Base-by-base conservation (phyloP, 306 rosid species). In the Rubus parviflorus region DNA sequence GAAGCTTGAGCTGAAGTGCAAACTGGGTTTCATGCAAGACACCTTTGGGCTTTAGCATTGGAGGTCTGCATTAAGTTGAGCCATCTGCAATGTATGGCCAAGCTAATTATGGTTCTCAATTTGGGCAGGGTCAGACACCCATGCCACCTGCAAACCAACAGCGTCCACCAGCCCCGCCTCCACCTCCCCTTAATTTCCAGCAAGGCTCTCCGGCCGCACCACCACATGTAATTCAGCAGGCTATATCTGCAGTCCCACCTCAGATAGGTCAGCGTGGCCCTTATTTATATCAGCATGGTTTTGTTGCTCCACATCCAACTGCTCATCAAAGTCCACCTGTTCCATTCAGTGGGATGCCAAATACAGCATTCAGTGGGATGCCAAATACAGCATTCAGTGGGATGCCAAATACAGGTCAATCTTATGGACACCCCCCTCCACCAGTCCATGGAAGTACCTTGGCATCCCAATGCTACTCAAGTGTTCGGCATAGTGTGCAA, bases 41-140 rank as follows among this genome's bases (percentile, higher is more conserved):
- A 38, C 20, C 51, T 30, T 30, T 73, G 75, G 16, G 35, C 35
- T 30, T 30, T 30, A 82, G 76, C 49, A 69, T 66, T 75, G 76
- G 16, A 72, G 51, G 80, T 52, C 58, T 49, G 70, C 14, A 61
- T 74, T 35, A 42, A 73, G 73, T 76, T 48, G 53, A 7, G 81
- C 58, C 72, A 35, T 71, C 74, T 42, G 75, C 78, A 73, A 91
- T 91, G 97, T 85, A 90, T 84, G 90, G 89, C 82, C 95, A 89
- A 81, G 79, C 77, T 76, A 91, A 87, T 85, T 80, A 82, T 11
- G 85, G 86, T 54, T 25, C 81, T 81, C 83, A 78, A 80, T 81
- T 82, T 3, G 86, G 85, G 70, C 86, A 83, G 64, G 79, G 86
- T 85, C 83, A 45, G 41, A 84, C 80, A 25, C 89, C 88, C 8